Evolutionary conservation across 257 asterid genomes (phyloP), one percentile per base, ranked within the genome.

Genomic region (Lavandula angustifolia): DNA sequence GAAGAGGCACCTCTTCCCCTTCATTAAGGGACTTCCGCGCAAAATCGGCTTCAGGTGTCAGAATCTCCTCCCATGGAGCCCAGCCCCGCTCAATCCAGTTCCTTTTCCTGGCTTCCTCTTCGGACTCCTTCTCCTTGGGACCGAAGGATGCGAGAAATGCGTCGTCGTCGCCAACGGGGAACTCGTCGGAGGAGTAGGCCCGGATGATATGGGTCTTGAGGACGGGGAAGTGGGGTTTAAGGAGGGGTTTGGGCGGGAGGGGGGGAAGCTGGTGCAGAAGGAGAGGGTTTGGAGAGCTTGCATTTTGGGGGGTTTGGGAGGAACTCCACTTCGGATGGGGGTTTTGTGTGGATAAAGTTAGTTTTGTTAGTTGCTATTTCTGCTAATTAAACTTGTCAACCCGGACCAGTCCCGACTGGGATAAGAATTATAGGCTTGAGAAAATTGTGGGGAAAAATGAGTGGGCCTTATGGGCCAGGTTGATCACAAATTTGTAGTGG

Each of bases 41-140:
- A 47, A 92, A 92, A 53, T 84, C 76, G 0, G 83, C 98, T 75
- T 92, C 98, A 0, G 98, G 98, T 6, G 96, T 78, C 47, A 92
- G 95, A 53, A 92, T 81, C 77, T 92, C 98, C 62, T 92, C 98
- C 98, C 98, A 92, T 0, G 98, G 98, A 12, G 98, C 98, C 98
- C 98, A 92, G 5, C 98, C 98, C 62, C 96, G 81, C 43, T 92
- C 98, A 27, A 92, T 50, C 98, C 98, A 92, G 79, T 92, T 92
- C 70, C 74, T 75, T 43, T 74, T 78, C 2, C 98, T 87, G 40
- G 96, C 96, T 73, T 87, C 95, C 4, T 92, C 96, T 69, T 92
- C 98, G 8, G 96, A 77, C 75, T 85, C 90, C 69, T 78, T 87
- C 80, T 85, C 95, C 64, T 87, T 89, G 8, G 95, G 95, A 1